A percentile compares a stretch with the other conserved stretches of the same genome.
phyloP scores from a whole-genome alignment of 1,139 yeast genomes.

The Nakaseomyces nivariensis region DNA sequence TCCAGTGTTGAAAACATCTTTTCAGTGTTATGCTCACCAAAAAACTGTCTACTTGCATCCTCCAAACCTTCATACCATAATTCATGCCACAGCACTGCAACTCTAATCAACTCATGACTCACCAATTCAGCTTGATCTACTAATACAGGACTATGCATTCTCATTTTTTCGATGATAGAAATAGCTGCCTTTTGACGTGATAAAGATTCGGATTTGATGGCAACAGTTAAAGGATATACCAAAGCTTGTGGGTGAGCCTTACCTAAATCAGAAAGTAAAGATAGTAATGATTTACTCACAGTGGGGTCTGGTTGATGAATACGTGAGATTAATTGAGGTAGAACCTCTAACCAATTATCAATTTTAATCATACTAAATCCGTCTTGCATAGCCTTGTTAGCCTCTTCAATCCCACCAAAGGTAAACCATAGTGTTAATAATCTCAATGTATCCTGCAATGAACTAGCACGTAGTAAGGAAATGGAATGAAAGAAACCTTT shows the following conservation, averaged over 20 bases:
- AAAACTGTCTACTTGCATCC: constrained; percentile 88
- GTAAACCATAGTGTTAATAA: constrained; percentile 89
- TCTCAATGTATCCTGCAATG: constrained; percentile 86
- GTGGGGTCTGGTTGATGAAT: constrained; percentile 90
- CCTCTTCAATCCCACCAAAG: constrained; percentile 87
- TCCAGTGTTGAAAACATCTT: constrained; percentile 89
- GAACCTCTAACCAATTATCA: constrained; percentile 90
- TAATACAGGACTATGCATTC: constrained; percentile 71
- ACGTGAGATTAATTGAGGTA: constrained; percentile 91
- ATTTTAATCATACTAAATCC: constrained; percentile 85
- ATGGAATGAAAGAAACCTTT: constrained; percentile 94
- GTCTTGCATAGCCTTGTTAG: constrained; percentile 81
- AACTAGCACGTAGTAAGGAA: constrained; percentile 74
- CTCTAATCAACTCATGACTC: constrained; percentile 83
- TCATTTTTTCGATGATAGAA: constrained; percentile 84
- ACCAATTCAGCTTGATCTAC: constrained; percentile 92
- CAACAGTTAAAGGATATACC: constrained; percentile 91
- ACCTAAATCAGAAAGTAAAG: constrained; percentile 78
- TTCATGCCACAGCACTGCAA: constrained; percentile 96
- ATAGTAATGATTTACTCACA: constrained; percentile 72
- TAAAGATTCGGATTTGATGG: constrained; percentile 86
- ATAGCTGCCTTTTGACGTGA: constrained; percentile 87
- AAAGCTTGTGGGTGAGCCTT: constrained; percentile 96
- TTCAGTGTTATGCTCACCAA: constrained; percentile 90
- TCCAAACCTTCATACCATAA: constrained; percentile 97